A percentile compares a stretch with the other conserved stretches of the same genome.
Evolutionary conservation across 2,329 filamentous ascomycete genomes (phyloP).

Genomic region (Zymoseptoria ardabiliae): DNA sequence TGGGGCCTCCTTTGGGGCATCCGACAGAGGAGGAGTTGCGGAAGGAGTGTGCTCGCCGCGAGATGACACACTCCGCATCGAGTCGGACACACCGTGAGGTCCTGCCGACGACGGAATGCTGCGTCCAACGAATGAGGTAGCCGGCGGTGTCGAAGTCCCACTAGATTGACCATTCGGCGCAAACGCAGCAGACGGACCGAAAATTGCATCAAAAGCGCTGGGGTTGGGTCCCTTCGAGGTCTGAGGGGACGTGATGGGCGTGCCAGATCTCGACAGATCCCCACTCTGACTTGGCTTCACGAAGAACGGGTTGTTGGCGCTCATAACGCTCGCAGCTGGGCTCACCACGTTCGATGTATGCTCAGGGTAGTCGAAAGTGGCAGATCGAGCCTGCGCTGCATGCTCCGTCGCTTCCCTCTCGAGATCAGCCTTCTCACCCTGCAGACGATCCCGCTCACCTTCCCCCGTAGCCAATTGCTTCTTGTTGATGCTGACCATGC

Average conservation of each 20-base stretch:
- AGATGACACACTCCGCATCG: constrained; percentile 22
- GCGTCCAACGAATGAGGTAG: constrained; percentile 25
- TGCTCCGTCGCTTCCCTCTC: constrained; percentile 41
- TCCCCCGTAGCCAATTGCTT: constrained; percentile 91
- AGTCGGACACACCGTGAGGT: constrained; percentile 21
- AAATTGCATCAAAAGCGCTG: constrained; percentile 32
- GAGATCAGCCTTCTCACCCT: constrained; percentile 68
- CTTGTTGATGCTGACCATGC: constrained; percentile 94
- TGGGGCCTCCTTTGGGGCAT: constrained; percentile 46
- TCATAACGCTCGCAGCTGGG: constrained; percentile 20
- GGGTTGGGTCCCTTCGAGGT: constrained; percentile 24
- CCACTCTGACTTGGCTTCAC: constrained; percentile 43
- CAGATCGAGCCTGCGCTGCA: constrained; percentile 14
- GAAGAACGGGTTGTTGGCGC: constrained; percentile 90
- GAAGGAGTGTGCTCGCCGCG: constrained; percentile 47
- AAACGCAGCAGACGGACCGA: constrained; percentile 38
- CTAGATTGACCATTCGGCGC: constrained; percentile 22
- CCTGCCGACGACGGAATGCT: constrained; percentile 12
- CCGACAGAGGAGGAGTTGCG: constrained; percentile 52
- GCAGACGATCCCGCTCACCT: constrained; percentile 78
- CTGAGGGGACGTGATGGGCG: constrained; percentile 6
- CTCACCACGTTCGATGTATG: constrained; percentile 18
- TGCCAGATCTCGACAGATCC: constrained; percentile 21
- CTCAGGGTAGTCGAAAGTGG: constrained; percentile 5
- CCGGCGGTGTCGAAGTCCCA: constrained; percentile 25